Evolutionary conservation across 306 rosid species (phyloP).

Genomic region (Geum urbanum): DNA sequence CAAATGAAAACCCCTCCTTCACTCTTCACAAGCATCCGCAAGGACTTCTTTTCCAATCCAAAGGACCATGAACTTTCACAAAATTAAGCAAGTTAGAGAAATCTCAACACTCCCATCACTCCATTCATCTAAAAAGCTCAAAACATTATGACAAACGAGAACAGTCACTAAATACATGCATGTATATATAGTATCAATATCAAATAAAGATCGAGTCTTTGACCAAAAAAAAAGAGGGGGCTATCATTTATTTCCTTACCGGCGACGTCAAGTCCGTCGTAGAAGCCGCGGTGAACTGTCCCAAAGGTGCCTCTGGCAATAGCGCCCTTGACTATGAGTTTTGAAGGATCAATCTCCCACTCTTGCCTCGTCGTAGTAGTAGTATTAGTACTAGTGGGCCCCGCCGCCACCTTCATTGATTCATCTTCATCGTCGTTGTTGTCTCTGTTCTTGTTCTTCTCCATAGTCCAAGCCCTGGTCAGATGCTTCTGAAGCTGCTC

Average conservation of each 20-base stretch:
- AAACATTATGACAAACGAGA: background rate
- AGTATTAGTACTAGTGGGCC: slow-evolving; percentile 28
- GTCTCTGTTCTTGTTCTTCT: slow-evolving; percentile 67
- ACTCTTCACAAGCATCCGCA: background rate
- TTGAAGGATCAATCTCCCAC: slow-evolving; percentile 98
- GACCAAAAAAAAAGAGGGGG: background rate
- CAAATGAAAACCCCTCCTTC: too few species aligned
- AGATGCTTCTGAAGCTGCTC: slow-evolving; percentile 96
- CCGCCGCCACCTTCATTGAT: slow-evolving; percentile 16
- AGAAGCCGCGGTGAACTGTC: slow-evolving; percentile 95
- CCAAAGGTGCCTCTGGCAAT: slow-evolving; percentile 99
- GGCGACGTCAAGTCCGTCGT: slow-evolving; percentile 89
- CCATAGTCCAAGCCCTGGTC: slow-evolving; percentile 86
- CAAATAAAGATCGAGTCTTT: slow-evolving; percentile 12
- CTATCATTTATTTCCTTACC: slow-evolving; percentile 30
- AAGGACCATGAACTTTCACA: background rate
- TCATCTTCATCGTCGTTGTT: slow-evolving; percentile 23
- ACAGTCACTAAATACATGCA: background rate
- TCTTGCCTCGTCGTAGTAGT: slow-evolving; percentile 42
- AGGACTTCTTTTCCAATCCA: background rate
- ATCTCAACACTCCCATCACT: slow-evolving; percentile 7
- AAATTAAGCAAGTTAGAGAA: background rate
- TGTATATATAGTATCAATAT: background rate
- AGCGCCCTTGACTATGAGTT: slow-evolving; percentile 66
- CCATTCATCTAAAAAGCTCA: background rate